These are phyloP conservation scores for Lumnitzera littorea DNA, from an alignment of 345 rosid species.

Conservation along the genomic window DNA sequence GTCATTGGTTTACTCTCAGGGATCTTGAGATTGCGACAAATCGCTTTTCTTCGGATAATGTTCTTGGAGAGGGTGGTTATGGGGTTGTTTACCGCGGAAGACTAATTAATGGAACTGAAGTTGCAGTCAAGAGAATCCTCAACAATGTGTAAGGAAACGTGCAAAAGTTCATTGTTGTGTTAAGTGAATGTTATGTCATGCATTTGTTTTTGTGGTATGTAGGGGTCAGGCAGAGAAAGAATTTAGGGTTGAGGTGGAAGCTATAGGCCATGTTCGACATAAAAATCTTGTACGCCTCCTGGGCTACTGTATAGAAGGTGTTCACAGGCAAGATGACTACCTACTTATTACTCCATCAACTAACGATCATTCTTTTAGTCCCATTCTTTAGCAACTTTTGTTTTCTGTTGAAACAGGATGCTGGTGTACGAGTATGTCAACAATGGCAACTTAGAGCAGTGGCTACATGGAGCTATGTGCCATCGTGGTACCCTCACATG, in stretches of 20 bases:
- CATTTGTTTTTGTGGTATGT: background rate
- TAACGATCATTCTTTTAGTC: conserved; percentile 1
- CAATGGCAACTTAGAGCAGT: conserved; percentile 80
- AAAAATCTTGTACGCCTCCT: conserved; percentile 91
- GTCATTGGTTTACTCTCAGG: conserved; percentile 97
- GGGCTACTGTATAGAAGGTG: conserved; percentile 93
- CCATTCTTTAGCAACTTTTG: background rate
- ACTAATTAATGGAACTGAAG: conserved; percentile 85
- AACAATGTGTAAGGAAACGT: conserved; percentile 67
- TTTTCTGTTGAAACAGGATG: conserved; percentile 36
- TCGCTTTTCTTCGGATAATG: conserved; percentile 68
- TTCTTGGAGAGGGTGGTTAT: conserved; percentile 97
- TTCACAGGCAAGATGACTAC: conserved; percentile 48
- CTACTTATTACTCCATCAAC: background rate
- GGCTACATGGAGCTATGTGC: conserved; percentile 69
- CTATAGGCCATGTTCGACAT: conserved; percentile 93
- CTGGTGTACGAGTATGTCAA: conserved; percentile 84
- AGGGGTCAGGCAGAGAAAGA: conserved; percentile 99
- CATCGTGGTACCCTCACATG: conserved; percentile 61
- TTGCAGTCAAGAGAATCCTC: conserved; percentile 95
- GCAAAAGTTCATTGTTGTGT: background rate
- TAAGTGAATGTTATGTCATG: background rate
- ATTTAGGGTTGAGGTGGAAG: conserved; percentile 94
- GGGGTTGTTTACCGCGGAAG: conserved; percentile 87
- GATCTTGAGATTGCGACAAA: conserved; percentile 86